Evolutionary conservation across 495 filamentous ascomycete genomes (phyloP).

Genomic region (Amphirosellinia nigrospora): DNA sequence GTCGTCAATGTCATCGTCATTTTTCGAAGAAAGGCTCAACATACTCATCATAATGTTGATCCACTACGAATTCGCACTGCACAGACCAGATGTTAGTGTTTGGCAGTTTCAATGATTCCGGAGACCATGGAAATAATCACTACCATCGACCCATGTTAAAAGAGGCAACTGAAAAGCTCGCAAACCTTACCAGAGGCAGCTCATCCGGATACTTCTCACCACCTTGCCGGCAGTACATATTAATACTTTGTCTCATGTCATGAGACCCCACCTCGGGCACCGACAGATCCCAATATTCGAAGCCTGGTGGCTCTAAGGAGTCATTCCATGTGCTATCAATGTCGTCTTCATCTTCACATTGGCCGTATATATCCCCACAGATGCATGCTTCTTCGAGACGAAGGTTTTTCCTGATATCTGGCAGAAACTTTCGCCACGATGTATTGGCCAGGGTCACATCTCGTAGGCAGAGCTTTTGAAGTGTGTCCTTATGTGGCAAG

Average conservation of each 20-base stretch:
- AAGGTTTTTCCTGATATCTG: conserved; percentile 25
- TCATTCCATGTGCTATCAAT: neutral
- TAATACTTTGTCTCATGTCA: conserved; percentile 15
- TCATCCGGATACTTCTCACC: conserved; percentile 21
- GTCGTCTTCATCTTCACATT: conserved; percentile 7
- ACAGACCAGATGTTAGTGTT: neutral
- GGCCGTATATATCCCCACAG: conserved; percentile 14
- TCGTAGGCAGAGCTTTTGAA: conserved; percentile 21
- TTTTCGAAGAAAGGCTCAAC: conserved; percentile 15
- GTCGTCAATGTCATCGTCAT: neutral
- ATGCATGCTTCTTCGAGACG: conserved; percentile 24
- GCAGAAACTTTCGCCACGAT: conserved; percentile 29
- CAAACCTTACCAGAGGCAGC: conserved; percentile 20
- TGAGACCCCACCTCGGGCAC: neutral
- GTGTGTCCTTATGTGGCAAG: conserved; percentile 26
- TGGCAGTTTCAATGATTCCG: neutral
- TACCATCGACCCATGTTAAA: neutral
- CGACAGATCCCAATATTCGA: conserved; percentile 21
- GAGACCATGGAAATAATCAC: neutral
- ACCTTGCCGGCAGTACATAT: conserved; percentile 25
- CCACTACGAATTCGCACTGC: neutral
- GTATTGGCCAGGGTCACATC: conserved; percentile 19
- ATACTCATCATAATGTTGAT: conserved; percentile 6
- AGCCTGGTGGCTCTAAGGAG: neutral
- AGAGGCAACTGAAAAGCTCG: neutral